Evolutionary conservation across 495 filamentous ascomycete species (phyloP).

Genomic region (Hypoxylon fragiforme): DNA sequence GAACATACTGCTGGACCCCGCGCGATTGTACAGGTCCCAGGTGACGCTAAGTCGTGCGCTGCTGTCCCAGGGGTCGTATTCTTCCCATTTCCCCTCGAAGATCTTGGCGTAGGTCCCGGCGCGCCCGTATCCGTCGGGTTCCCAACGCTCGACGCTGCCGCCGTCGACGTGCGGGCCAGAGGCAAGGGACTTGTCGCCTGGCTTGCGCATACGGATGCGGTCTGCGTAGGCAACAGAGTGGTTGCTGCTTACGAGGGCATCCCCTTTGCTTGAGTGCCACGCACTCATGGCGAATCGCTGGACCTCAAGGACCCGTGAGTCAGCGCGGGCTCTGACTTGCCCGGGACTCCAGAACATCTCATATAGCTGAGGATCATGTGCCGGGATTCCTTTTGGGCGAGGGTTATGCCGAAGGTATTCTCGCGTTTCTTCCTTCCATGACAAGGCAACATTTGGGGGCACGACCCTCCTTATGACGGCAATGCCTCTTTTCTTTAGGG

Average conservation of each 20-base stretch:
- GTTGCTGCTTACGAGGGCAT: constrained; percentile 59
- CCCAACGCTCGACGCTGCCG: constrained; percentile 86
- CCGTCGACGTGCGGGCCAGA: constrained; percentile 77
- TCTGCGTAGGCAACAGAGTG: constrained; percentile 78
- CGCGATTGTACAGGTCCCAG: constrained; percentile 79
- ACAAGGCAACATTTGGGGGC: constrained; percentile 54
- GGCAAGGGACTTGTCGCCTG: constrained; percentile 69
- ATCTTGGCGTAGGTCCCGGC: constrained; percentile 70
- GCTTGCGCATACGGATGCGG: constrained; percentile 67
- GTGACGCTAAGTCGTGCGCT: constrained; percentile 67
- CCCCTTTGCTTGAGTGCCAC: constrained; percentile 72
- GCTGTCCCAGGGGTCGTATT: constrained; percentile 81
- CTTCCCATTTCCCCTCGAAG: constrained; percentile 75
- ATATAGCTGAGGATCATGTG: constrained; percentile 63
- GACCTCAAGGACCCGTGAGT: constrained; percentile 70
- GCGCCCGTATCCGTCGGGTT: constrained; percentile 74
- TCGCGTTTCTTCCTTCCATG: constrained; percentile 54
- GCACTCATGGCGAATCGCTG: constrained; percentile 75
- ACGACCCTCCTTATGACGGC: constrained; percentile 66
- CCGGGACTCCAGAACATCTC: constrained; percentile 84
- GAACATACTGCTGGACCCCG: constrained; percentile 81
- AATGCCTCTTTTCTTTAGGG: constrained; percentile 61
- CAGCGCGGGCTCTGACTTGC: constrained; percentile 72
- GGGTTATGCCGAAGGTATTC: constrained; percentile 64
- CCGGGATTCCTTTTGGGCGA: constrained; percentile 41